Percentiles rank a stretch among this genome's conserved stretches.
Conservation (phyloP, 2,329 filamentous ascomycete species). For the Dactylellina cionopaga region DNA sequence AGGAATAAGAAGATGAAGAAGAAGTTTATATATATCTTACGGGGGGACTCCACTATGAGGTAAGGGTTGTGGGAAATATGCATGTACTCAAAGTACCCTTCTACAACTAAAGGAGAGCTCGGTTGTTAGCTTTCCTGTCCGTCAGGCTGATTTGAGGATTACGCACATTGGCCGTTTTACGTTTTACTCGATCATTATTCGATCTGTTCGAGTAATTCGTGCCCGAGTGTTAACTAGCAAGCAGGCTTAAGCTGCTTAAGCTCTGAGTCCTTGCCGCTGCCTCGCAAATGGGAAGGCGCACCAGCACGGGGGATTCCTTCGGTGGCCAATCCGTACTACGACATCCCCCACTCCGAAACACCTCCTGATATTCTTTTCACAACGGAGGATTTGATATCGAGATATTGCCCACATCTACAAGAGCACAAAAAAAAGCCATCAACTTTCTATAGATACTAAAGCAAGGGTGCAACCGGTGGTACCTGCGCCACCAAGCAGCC, state of each 20-base stretch:
- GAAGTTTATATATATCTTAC: conserved; percentile 7
- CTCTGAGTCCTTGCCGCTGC: not conserved
- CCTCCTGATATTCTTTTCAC: too few relatives aligned
- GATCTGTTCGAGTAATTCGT: conserved; percentile 44
- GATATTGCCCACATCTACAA: not conserved
- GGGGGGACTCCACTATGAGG: too few relatives aligned
- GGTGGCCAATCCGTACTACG: not conserved
- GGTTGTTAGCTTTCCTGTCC: too few relatives aligned
- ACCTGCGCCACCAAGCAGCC: conserved; percentile 23
- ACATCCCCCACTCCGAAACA: not conserved
- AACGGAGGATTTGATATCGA: not conserved
- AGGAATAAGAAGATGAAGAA: not conserved
- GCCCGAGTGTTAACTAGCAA: too few relatives aligned
- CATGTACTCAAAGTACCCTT: too few relatives aligned
- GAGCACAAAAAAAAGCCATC: not conserved
- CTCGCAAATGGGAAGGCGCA: conserved; percentile 12
- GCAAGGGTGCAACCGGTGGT: conserved; percentile 11
- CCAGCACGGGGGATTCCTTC: conserved; percentile 5
- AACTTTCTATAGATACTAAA: too few relatives aligned
- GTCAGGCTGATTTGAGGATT: conserved; percentile 9
- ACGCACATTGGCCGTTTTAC: conserved; percentile 4
- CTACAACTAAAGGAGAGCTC: too few relatives aligned
- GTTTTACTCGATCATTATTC: conserved; percentile 28
- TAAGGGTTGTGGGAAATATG: too few relatives aligned
- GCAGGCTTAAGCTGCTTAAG: too few relatives aligned